Conservation (phyloP, 192 early-diverging fungal genomes). For the Linnemannia exigua region DNA sequence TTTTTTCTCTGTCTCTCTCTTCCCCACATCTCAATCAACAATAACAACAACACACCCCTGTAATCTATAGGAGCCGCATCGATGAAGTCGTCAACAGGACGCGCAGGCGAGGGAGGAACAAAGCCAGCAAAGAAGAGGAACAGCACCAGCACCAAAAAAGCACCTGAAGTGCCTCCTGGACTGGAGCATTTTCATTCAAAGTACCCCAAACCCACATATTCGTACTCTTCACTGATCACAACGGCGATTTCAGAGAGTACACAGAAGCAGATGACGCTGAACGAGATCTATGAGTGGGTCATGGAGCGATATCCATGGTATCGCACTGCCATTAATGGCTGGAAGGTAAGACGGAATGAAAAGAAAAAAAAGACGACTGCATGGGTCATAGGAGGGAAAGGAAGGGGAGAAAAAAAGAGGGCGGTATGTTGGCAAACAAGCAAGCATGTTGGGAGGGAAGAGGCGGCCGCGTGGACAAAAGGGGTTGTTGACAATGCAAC, state of each 20-base stretch:
- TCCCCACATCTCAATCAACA: not conserved
- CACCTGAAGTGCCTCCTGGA: conserved; percentile 32
- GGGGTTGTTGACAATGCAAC: conserved; percentile 5
- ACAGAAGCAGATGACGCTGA: conserved; percentile 84
- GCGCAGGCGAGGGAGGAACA: conserved; percentile 2
- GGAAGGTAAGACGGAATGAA: conserved; percentile 61
- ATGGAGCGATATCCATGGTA: conserved; percentile 86
- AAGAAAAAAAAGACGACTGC: too few relatives aligned
- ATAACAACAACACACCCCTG: not conserved
- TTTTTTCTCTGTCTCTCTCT: not conserved
- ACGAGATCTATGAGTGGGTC: conserved; percentile 91
- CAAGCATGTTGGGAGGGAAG: conserved; percentile 4
- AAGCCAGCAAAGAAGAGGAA: conserved; percentile 29
- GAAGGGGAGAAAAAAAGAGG: conserved; percentile 8
- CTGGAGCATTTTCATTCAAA: conserved; percentile 44
- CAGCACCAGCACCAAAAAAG: conserved; percentile 26
- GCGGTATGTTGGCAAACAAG: not conserved
- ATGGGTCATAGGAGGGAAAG: not conserved
- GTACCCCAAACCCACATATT: conserved; percentile 78
- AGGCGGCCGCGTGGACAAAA: conserved; percentile 5
- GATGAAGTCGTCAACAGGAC: conserved; percentile 25
- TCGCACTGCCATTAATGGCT: conserved; percentile 77
- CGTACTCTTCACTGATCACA: conserved; percentile 87
- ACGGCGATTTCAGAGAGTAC: conserved; percentile 81
- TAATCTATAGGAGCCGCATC: not conserved